Evolutionary conservation across 768 basidiomycete genomes (phyloP).

Genomic region (Leccinum disarticulatum): DNA sequence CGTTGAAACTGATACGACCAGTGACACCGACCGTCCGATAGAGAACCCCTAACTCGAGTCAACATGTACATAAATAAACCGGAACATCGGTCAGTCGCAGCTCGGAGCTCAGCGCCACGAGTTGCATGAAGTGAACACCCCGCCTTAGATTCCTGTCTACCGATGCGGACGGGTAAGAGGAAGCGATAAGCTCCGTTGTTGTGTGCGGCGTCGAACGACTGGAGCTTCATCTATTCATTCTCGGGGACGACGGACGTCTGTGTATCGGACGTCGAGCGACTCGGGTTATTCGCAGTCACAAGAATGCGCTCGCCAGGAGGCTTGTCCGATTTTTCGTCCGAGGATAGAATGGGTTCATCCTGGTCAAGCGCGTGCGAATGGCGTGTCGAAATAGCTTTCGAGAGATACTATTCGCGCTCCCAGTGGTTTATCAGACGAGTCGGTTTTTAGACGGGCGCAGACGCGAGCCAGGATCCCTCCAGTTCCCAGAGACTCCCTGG

Average conservation of each 20-base stretch:
- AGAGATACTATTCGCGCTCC: neutral
- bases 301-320: neutral
- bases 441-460: neutral
- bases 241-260: neutral
- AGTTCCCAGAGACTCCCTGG: slow-evolving; percentile 9
- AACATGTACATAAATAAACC: too few species aligned
- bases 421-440: neutral
- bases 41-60: too few species aligned
- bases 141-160: slow-evolving; percentile 61
- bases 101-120: too few species aligned
- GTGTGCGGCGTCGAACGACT: slow-evolving; percentile 21
- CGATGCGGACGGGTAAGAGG: slow-evolving; percentile 48
- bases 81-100: too few species aligned
- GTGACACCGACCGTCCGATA: too few species aligned
- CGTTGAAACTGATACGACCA: too few species aligned
- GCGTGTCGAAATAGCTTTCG: neutral
- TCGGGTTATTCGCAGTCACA: slow-evolving; percentile 16
- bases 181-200: slow-evolving; percentile 40
- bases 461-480: slow-evolving; percentile 10
- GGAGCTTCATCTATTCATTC: neutral
- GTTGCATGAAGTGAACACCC: slow-evolving; percentile 45
- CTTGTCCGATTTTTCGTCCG: neutral
- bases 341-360: neutral
- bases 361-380: neutral
- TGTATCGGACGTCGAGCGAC: neutral